Evolutionary conservation across 2,329 filamentous ascomycete genomes (phyloP).

Genomic region (Pleurostoma richardsiae): DNA sequence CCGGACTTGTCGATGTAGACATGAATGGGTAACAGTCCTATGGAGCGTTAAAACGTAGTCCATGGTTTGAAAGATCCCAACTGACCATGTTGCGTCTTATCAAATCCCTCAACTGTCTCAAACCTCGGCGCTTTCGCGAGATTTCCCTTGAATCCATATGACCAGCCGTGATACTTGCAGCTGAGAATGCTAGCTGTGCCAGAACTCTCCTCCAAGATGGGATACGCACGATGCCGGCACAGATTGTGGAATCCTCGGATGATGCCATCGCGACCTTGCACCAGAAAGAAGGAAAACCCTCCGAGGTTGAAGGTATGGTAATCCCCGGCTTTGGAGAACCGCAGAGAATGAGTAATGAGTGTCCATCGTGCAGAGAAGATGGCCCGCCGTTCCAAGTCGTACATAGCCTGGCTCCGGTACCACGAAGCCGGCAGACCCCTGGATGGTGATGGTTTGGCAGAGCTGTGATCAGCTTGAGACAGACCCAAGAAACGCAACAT

Average conservation of each 20-base stretch:
- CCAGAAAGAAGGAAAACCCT: constrained; percentile 50
- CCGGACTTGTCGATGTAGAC: constrained; percentile 37
- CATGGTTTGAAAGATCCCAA: too few species aligned
- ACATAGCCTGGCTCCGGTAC: constrained; percentile 49
- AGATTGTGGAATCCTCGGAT: constrained; percentile 60
- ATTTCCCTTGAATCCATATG: constrained; percentile 33
- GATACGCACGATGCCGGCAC: constrained; percentile 57
- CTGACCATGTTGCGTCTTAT: constrained; percentile 30
- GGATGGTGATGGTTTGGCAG: constrained; percentile 10
- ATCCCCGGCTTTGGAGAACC: constrained; percentile 46
- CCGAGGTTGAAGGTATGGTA: constrained; percentile 51
- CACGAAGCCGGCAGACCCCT: constrained; percentile 43
- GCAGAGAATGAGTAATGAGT: constrained; percentile 46
- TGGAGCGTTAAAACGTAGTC: too few species aligned
- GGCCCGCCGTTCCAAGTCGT: constrained; percentile 49
- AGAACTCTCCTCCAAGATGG: constrained; percentile 44
- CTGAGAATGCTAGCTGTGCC: constrained; percentile 48
- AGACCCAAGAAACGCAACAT: too few species aligned
- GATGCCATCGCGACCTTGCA: constrained; percentile 40
- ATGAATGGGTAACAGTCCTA: constrained; percentile 38
- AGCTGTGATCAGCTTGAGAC: too few species aligned
- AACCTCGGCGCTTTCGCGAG: constrained; percentile 37
- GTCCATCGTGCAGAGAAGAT: constrained; percentile 55
- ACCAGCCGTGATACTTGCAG: constrained; percentile 56
- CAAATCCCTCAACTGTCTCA: constrained; percentile 29